Evolutionary conservation across 345 rosid species (phyloP).

Genomic region (Eucalyptus coolabah): DNA sequence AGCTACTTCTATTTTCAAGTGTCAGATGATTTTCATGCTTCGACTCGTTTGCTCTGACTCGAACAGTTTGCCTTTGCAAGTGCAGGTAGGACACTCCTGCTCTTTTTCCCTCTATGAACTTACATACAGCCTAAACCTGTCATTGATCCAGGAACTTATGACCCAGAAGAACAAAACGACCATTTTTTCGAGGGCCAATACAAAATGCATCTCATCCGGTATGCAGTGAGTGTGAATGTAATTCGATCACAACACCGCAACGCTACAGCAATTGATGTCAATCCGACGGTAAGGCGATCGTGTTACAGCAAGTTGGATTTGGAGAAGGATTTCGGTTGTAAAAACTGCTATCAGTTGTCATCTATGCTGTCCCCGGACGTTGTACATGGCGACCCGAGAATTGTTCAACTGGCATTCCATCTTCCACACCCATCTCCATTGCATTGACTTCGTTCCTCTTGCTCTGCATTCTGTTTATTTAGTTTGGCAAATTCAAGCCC

Average conservation of each 20-base stretch:
- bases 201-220: rapidly evolving
- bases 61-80: not conserved
- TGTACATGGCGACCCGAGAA: rapidly evolving
- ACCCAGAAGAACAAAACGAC: not conserved
- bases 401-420: not conserved
- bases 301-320: not conserved
- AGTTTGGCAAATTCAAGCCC: not conserved
- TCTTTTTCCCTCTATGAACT: not conserved
- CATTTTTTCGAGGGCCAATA: not conserved
- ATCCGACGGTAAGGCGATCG: not conserved
- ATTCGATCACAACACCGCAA: not conserved
- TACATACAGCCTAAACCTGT: not conserved
- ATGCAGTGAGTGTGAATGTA: not conserved
- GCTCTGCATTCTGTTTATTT: not conserved
- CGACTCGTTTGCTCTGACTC: not conserved
- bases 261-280: not conserved
- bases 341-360: not conserved
- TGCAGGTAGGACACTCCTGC: not conserved
- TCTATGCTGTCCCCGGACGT: not conserved
- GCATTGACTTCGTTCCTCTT: not conserved
- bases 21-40: not conserved
- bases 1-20: not conserved
- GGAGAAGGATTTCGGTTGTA: not conserved
- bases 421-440: not conserved
- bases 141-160: not conserved